Conservation (phyloP, 2,329 filamentous ascomycete genomes). For the Neurospora crassa region DNA sequence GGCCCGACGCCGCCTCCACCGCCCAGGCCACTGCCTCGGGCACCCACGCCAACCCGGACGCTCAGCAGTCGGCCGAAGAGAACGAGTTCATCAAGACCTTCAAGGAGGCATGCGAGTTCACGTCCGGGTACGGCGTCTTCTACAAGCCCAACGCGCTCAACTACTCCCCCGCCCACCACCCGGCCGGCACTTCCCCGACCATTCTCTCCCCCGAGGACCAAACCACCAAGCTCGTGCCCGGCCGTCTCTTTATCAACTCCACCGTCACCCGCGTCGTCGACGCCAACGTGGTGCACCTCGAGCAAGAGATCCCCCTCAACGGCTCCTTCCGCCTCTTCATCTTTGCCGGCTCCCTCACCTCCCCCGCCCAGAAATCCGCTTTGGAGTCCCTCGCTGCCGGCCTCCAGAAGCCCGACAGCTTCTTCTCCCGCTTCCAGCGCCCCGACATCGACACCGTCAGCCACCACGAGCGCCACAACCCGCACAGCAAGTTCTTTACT, state of each 20-base stretch:
- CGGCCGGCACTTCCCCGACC: slow-evolving; percentile 46
- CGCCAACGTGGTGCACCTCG: slow-evolving; percentile 80
- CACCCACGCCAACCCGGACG: slow-evolving; percentile 15
- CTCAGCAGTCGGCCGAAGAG: slow-evolving; percentile 34
- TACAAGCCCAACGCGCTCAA: slow-evolving; percentile 78
- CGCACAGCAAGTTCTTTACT: slow-evolving; percentile 75
- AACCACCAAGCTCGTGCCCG: slow-evolving; percentile 58
- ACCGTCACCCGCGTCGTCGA: slow-evolving; percentile 82
- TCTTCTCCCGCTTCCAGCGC: slow-evolving; percentile 59
- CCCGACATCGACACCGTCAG: slow-evolving; percentile 52
- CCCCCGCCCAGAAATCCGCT: slow-evolving; percentile 42
- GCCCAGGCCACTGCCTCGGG: slow-evolving; percentile 53
- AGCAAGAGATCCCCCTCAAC: slow-evolving; percentile 83
- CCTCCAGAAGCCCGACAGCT: slow-evolving; percentile 57
- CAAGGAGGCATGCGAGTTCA: slow-evolving; percentile 87
- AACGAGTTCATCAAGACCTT: slow-evolving; percentile 84
- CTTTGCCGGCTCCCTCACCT: slow-evolving; percentile 61
- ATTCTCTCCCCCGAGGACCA: slow-evolving; percentile 43
- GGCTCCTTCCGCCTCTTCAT: slow-evolving; percentile 80
- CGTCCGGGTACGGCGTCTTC: slow-evolving; percentile 80
- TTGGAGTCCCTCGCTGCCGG: slow-evolving; percentile 60
- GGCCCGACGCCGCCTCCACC: slow-evolving; percentile 62
- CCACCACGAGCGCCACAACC: slow-evolving; percentile 75
- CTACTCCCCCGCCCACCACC: slow-evolving; percentile 70
- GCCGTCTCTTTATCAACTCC: slow-evolving; percentile 66